These are phyloP conservation scores for Skeletonema grethae DNA, from an alignment of 108 stramenopile species.

Conservation along the genomic window DNA sequence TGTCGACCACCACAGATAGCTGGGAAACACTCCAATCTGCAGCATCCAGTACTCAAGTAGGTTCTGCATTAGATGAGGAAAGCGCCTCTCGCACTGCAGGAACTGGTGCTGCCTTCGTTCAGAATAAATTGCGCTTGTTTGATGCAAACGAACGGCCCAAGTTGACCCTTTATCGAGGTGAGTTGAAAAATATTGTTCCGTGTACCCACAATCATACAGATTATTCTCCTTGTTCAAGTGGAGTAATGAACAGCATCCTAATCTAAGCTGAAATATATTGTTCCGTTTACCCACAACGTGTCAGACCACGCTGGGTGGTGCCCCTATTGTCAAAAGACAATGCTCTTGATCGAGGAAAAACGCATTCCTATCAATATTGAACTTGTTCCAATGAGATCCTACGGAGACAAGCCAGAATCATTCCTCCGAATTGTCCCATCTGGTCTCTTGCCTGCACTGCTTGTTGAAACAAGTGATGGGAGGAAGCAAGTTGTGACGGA, in stretches of 20 bases:
- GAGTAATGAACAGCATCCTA: too few relatives aligned
- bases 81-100: constrained; percentile 54
- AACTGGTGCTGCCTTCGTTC: constrained; percentile 67
- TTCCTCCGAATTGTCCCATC: constrained; percentile 87
- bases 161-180: constrained; percentile 67
- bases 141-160: constrained; percentile 47
- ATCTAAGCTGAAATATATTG: too few relatives aligned
- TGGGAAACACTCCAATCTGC: constrained; percentile 34
- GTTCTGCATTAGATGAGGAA: constrained; percentile 68
- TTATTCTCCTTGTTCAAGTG: too few relatives aligned
- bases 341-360: constrained; percentile 93
- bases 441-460: constrained; percentile 88
- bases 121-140: constrained; percentile 76
- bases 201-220: too few relatives aligned
- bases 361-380: constrained; percentile 86
- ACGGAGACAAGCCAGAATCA: constrained; percentile 89
- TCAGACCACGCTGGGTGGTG: constrained; percentile 69
- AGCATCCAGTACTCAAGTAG: constrained; percentile 55
- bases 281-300: too few relatives aligned
- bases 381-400: constrained; percentile 91
- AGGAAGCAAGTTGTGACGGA: constrained; percentile 80
- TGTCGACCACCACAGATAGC: constrained; percentile 26
- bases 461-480: constrained; percentile 69
- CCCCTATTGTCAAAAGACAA: constrained; percentile 63
- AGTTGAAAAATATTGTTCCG: too few relatives aligned